phyloP scores from a whole-genome alignment of 2,329 filamentous ascomycete genomes.

The Hymenoscyphus repandus region DNA sequence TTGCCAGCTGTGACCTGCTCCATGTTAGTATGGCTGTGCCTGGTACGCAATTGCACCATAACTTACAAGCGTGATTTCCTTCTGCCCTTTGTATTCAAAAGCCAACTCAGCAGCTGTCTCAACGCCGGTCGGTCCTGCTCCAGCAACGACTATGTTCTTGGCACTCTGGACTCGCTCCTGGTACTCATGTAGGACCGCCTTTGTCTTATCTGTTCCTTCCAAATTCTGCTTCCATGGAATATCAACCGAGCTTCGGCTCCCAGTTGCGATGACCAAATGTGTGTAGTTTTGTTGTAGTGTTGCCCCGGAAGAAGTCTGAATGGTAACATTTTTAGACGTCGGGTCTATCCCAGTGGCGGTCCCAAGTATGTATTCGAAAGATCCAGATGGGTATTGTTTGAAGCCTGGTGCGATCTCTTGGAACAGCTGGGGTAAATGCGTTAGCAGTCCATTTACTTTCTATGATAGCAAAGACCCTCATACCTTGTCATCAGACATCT shows the following conservation, averaged over 20 bases:
- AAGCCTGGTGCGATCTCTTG: constrained; percentile 39
- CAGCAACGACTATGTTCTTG: constrained; percentile 27
- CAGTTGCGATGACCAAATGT: constrained; percentile 38
- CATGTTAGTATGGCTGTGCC: not conserved
- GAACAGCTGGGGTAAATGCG: constrained; percentile 25
- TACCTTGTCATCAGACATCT: constrained; percentile 32
- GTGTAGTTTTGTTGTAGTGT: constrained; percentile 37
- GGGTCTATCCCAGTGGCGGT: constrained; percentile 41
- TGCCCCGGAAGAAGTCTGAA: constrained; percentile 31
- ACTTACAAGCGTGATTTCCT: constrained; percentile 21
- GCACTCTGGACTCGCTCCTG: constrained; percentile 17
- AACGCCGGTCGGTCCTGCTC: constrained; percentile 30
- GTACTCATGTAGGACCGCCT: constrained; percentile 29
- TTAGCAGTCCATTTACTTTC: not conserved
- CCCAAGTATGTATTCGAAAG: constrained; percentile 49
- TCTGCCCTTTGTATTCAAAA: constrained; percentile 18
- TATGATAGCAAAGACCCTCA: not conserved
- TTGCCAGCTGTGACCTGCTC: constrained; percentile 20
- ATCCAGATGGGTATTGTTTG: constrained; percentile 39
- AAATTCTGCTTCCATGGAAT: constrained; percentile 44
- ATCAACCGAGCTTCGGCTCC: constrained; percentile 31
- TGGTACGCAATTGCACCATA: not conserved
- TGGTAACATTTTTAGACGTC: constrained; percentile 36
- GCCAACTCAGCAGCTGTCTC: constrained; percentile 32
- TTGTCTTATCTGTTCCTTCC: constrained; percentile 33